These are phyloP conservation scores for Camelina neglecta DNA, from an alignment of 345 rosid species.

Conservation along the genomic window DNA sequence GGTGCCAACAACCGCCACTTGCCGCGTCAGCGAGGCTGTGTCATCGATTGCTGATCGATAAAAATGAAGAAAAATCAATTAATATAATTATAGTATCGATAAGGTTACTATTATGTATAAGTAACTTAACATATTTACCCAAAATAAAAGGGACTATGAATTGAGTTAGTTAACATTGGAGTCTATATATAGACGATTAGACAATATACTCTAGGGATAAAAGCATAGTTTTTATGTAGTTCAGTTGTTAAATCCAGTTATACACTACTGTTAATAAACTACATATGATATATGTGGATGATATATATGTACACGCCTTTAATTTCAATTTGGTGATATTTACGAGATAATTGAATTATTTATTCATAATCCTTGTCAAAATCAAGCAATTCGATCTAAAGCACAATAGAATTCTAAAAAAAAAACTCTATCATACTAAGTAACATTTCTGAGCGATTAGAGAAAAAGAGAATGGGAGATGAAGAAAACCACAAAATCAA, in stretches of 20 bases:
- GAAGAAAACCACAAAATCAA: too few relatives aligned
- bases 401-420: too few relatives aligned
- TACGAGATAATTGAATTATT: too few relatives aligned
- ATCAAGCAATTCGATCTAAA: too few relatives aligned
- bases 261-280: background rate
- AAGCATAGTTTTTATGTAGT: background rate
- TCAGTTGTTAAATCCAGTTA: background rate
- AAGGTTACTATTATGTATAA: background rate
- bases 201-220: background rate
- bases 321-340: background rate
- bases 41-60: constrained; percentile 43
- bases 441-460: too few relatives aligned
- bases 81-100: background rate
- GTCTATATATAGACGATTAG: constrained; percentile 3
- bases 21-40: constrained; percentile 58
- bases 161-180: constrained; percentile 9
- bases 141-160: background rate
- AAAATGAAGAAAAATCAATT: background rate
- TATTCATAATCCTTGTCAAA: too few relatives aligned
- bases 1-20: constrained; percentile 83
- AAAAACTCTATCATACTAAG: too few relatives aligned
- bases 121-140: background rate
- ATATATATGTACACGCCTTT: background rate
- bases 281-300: background rate
- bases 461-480: too few relatives aligned